phyloP scores from a whole-genome alignment of 2,329 filamentous ascomycete genomes.

The Sarocladiaceae sp. region DNA sequence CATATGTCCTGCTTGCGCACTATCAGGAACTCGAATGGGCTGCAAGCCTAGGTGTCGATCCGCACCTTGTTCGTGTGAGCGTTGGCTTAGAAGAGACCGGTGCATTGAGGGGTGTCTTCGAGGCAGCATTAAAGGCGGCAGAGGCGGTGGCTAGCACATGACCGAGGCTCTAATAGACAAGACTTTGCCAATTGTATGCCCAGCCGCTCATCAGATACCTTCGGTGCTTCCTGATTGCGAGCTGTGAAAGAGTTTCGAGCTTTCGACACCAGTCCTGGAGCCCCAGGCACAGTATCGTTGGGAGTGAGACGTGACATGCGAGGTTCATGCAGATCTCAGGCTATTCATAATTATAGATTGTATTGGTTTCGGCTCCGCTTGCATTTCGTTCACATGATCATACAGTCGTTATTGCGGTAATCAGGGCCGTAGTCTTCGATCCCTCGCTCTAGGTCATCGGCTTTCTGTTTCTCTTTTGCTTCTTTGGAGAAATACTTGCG shows the following conservation, averaged over 20 bases:
- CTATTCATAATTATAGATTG: no score
- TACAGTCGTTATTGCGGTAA: slow-evolving; percentile 54
- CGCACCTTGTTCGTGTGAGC: slow-evolving; percentile 77
- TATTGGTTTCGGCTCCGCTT: no score
- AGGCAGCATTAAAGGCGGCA: slow-evolving; percentile 63
- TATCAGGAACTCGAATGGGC: slow-evolving; percentile 93
- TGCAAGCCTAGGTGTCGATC: slow-evolving; percentile 73
- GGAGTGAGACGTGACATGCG: no score
- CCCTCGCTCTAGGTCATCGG: slow-evolving; percentile 73
- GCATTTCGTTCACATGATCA: slow-evolving; percentile 49
- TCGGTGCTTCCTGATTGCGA: no score
- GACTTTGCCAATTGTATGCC: no score
- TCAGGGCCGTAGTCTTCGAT: slow-evolving; percentile 66
- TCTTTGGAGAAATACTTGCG: slow-evolving; percentile 73
- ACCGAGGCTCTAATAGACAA: not conserved
- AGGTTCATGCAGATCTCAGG: no score
- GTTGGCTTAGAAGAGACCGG: slow-evolving; percentile 80
- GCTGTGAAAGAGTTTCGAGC: no score
- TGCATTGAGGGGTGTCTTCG: slow-evolving; percentile 61
- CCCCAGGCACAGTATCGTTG: no score
- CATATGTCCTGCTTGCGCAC: slow-evolving; percentile 88
- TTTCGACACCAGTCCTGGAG: no score
- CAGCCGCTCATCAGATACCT: no score
- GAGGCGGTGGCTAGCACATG: slow-evolving; percentile 5
- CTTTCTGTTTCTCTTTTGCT: slow-evolving; percentile 60